phyloP scores from a whole-genome alignment of 2,329 filamentous ascomycete species.

The Claviceps sp. region DNA sequence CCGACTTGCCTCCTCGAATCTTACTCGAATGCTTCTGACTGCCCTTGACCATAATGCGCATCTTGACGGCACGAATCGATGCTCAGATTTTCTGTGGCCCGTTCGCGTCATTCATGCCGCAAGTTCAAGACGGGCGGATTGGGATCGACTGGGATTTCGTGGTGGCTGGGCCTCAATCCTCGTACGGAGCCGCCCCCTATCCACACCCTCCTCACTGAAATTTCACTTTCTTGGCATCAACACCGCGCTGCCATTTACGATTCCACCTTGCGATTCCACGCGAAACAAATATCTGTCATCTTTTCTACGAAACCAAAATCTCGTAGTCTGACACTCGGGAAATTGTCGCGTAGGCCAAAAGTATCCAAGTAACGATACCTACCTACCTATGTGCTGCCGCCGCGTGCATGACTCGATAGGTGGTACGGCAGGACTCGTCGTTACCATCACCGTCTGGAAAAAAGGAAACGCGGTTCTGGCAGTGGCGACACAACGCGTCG shows the following conservation, averaged over 20 bases:
- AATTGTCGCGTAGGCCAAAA: no score
- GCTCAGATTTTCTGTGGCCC: neutral
- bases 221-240: conserved; percentile 10
- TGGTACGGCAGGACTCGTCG: neutral
- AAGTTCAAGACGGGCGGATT: neutral
- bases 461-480: neutral
- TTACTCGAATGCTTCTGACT: neutral
- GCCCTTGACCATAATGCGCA: neutral
- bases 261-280: conserved; percentile 1
- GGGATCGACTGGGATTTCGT: neutral
- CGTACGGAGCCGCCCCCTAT: conserved; percentile 8
- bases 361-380: no score
- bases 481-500: conserved; percentile 8
- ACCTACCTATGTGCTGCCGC: no score
- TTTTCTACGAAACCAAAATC: neutral
- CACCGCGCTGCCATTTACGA: conserved; percentile 3
- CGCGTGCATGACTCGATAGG: neutral
- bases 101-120: neutral
- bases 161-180: conserved; percentile 9
- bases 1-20: neutral
- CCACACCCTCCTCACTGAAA: conserved; percentile 12
- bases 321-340: no score
- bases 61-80: neutral
- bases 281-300: conserved; percentile 8
- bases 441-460: neutral